Evolutionary conservation across 805 yeast genomes (phyloP).

Genomic region (Pichia manshurica): DNA sequence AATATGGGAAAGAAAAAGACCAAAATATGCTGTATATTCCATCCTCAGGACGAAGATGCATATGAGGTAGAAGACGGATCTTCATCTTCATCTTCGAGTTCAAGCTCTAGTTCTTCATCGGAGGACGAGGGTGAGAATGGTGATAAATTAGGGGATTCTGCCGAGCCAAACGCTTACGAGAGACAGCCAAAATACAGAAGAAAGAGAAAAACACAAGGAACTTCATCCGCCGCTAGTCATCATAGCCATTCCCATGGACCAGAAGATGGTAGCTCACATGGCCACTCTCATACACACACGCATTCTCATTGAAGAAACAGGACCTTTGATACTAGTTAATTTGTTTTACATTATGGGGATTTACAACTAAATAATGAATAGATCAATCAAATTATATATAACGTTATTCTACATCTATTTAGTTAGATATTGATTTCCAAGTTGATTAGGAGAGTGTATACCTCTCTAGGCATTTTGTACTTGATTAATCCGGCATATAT

Average conservation of each 20-base stretch:
- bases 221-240: slow-evolving; percentile 12
- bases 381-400: not conserved
- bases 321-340: not conserved
- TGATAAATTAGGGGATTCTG: not conserved
- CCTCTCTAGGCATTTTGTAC: slow-evolving; percentile 84
- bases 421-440: slow-evolving; percentile 42
- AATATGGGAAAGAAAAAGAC: slow-evolving; percentile 82
- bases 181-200: slow-evolving; percentile 62
- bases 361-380: no score
- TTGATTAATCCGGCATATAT: slow-evolving; percentile 93
- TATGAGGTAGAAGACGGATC: slow-evolving; percentile 23
- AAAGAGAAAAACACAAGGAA: slow-evolving; percentile 13
- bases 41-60: slow-evolving; percentile 60
- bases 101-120: slow-evolving; percentile 15
- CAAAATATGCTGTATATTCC: slow-evolving; percentile 81
- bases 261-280: not conserved
- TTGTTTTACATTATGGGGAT: not conserved
- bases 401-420: not conserved
- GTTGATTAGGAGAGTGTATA: slow-evolving; percentile 62
- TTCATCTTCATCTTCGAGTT: not conserved
- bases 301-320: not conserved
- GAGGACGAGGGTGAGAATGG: slow-evolving; percentile 15
- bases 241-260: slow-evolving; percentile 9
- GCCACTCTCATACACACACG: not conserved
- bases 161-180: slow-evolving; percentile 75